A percentile compares a stretch with the other conserved stretches of the same genome.
These are phyloP conservation scores for Neurospora sp. DNA, from an alignment of 495 filamentous ascomycete species.

Conservation along the genomic window DNA sequence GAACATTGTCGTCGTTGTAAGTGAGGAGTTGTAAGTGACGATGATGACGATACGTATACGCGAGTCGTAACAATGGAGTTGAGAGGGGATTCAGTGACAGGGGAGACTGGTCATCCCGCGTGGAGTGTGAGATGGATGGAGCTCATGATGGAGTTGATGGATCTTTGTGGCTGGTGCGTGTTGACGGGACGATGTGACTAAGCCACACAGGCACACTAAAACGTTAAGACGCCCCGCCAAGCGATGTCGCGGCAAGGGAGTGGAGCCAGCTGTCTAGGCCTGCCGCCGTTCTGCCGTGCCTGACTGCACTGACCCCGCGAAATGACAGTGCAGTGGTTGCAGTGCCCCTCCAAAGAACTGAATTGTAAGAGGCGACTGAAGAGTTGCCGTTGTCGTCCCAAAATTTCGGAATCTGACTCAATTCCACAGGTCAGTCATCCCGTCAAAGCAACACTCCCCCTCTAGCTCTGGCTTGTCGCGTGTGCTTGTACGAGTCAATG, in stretches of 20 bases:
- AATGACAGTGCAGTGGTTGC: not conserved
- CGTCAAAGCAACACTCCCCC: not conserved
- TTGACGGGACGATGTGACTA: not conserved
- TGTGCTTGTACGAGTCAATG: not conserved
- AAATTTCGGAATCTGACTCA: slow-evolving; percentile 1
- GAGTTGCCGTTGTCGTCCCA: not conserved
- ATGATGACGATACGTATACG: not conserved
- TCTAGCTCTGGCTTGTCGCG: not conserved
- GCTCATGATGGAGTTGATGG: not conserved
- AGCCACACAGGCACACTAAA: not conserved
- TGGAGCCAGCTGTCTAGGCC: not conserved
- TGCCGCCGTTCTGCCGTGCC: not conserved
- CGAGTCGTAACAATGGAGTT: not conserved
- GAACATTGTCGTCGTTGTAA: not conserved
- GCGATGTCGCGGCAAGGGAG: not conserved
- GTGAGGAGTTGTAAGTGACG: not conserved
- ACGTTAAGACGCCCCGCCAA: not conserved
- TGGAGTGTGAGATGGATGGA: not conserved
- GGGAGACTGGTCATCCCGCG: not conserved
- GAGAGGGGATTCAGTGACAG: not conserved
- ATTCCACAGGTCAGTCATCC: not conserved
- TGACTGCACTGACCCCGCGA: not conserved
- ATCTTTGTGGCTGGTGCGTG: not conserved
- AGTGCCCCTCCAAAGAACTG: not conserved
- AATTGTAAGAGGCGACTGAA: not conserved